phyloP scores from a whole-genome alignment of 257 asterid species.

The Capsicum chinense region DNA sequence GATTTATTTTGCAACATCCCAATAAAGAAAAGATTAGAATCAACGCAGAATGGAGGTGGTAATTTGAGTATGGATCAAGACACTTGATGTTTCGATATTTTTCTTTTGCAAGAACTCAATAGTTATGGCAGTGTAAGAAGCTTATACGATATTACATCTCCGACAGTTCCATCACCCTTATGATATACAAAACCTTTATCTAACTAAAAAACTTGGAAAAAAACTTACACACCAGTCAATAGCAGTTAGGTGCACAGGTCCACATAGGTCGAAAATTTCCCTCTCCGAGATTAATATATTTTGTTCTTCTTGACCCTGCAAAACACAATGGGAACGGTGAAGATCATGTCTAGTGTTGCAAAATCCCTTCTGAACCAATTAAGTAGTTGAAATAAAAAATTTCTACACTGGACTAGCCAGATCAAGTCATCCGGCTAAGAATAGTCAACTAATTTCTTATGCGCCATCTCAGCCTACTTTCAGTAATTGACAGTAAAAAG shows the following conservation, averaged over 20 bases:
- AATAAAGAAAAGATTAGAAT: not conserved
- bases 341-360: not conserved
- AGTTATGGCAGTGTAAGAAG: not conserved
- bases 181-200: conserved; percentile 1
- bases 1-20: not conserved
- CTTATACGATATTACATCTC: not conserved
- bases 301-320: conserved; percentile 27
- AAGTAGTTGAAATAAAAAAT: not conserved
- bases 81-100: not conserved
- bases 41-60: not conserved
- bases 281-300: conserved; percentile 60
- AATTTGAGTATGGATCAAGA: not conserved
- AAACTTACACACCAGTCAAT: conserved; percentile 69
- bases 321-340: not conserved
- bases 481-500: not conserved
- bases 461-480: not conserved
- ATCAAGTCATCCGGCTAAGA: not conserved
- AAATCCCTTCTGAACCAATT: not conserved
- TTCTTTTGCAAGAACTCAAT: conserved; percentile 8
- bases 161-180: not conserved
- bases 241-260: conserved; percentile 73
- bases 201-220: not conserved
- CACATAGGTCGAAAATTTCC: conserved; percentile 62
- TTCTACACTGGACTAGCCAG: not conserved
- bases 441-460: not conserved